phyloP scores from a whole-genome alignment of 345 rosid species.

The Clausena lansium region DNA sequence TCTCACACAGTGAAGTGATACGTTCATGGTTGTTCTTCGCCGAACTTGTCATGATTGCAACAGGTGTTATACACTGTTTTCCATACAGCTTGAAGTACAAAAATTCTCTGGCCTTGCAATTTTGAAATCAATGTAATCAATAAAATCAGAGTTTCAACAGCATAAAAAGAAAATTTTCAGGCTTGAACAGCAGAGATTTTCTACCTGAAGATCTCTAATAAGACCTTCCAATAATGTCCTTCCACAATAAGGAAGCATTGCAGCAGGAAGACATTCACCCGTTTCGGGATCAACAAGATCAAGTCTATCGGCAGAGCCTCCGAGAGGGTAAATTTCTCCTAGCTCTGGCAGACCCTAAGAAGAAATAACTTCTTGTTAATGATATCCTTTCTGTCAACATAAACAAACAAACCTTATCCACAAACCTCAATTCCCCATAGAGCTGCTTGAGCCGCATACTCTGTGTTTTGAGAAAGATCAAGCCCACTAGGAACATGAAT shows the following conservation, averaged over 20 bases:
- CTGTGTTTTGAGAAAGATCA: constrained; percentile 69
- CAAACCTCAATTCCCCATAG: constrained; percentile 93
- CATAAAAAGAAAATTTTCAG: constrained; percentile 12
- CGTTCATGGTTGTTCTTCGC: constrained; percentile 89
- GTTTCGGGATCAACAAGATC: constrained; percentile 82
- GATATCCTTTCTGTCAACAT: neutral
- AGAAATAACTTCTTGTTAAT: constrained; percentile 43
- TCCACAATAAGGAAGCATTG: constrained; percentile 95
- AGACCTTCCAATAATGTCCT: constrained; percentile 90
- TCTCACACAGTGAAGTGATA: constrained; percentile 70
- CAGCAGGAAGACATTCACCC: constrained; percentile 94
- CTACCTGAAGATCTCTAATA: constrained; percentile 92
- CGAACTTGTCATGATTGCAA: constrained; percentile 94
- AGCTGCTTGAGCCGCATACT: constrained; percentile 87
- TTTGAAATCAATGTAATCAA: constrained; percentile 1
- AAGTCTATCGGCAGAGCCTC: constrained; percentile 90
- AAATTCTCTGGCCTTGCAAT: constrained; percentile 79
- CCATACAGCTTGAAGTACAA: constrained; percentile 84
- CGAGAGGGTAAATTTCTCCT: constrained; percentile 92
- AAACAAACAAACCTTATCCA: constrained; percentile 12
- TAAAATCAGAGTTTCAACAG: constrained; percentile 7
- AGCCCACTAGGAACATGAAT: constrained; percentile 69
- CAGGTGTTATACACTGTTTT: constrained; percentile 82
- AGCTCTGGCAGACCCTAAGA: constrained; percentile 87
- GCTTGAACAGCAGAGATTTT: constrained; percentile 11